Evolutionary conservation across 2,329 filamentous ascomycete species (phyloP), one percentile per base, ranked within the genome.

Genomic region (Blastomyces silverae): DNA sequence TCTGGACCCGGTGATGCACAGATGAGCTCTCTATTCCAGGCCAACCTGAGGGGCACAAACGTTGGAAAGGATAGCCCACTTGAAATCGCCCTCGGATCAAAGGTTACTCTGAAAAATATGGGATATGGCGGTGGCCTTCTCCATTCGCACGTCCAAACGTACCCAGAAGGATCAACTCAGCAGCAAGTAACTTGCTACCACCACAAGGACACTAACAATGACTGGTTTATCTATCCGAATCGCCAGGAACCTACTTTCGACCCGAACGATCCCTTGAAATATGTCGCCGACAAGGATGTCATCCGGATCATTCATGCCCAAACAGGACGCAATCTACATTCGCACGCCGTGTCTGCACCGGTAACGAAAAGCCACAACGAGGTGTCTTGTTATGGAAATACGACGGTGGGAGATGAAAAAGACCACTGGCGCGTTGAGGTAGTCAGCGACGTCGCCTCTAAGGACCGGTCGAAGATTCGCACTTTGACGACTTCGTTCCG

Each of bases 171-270:
- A 42, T 97, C 94, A 48, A 81, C 81, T 62, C 94, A 99, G 79
- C 95, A 99, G 78, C 94, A 99, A 77, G 88, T 99, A 67, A 99
- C 94, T 68, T 99, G 95, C 83, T 99, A 99, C 79, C 94, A 99
- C 79, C 94, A 99, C 83, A 99, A 99, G 78, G 94, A 99, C 82
- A 85, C 93, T 76, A 99, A 99, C 85, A 99, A 99, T 77, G 94
- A 99, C 77, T 99, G 94, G 94, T 96, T 95, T 80, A 92, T 99
- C 79, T 97, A 97, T 77, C 94, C 94, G 34, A 96, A 93, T 80
- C 90, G 95, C 68, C 79, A 83, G 63, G 85, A 96, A 66, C 79
- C 84, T 31, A 88, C 89, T 22, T 96, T 87, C 73, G 83, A 92
- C 71, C 79, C 85, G 4, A 87, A 90, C 66, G 86, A 81, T n/a